Evolutionary conservation across 2,329 filamentous ascomycete species (phyloP).

Genomic region (Neonectria neomacrospora): DNA sequence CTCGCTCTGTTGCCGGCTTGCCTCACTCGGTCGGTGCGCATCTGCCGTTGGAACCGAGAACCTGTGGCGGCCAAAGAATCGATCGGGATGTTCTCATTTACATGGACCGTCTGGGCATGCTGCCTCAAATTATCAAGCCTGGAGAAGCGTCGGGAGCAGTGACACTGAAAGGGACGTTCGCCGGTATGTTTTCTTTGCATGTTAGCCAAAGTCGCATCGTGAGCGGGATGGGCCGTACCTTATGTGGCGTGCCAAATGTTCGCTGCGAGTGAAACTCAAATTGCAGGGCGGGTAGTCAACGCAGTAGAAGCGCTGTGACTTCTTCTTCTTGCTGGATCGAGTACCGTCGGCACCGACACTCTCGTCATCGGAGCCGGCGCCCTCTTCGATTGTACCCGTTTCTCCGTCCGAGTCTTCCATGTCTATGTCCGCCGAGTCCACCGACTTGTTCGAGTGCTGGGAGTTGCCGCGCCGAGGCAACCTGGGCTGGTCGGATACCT

Average conservation of each 20-base stretch:
- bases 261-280: conserved; percentile 93
- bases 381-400: conserved; percentile 59
- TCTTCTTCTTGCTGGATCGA: conserved; percentile 92
- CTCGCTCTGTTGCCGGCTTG: conserved; percentile 78
- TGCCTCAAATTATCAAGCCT: conserved; percentile 94
- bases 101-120: conserved; percentile 96
- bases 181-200: conserved; percentile 85
- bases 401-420: conserved; percentile 82
- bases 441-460: conserved; percentile 69
- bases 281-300: conserved; percentile 94
- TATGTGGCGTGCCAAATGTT: conserved; percentile 94
- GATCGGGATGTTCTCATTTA: conserved; percentile 95
- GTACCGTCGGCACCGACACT: conserved; percentile 71
- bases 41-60: conserved; percentile 91
- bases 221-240: conserved; percentile 62
- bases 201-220: conserved; percentile 14
- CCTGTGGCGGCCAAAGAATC: conserved; percentile 94
- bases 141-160: conserved; percentile 93
- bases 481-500: conserved; percentile 58
- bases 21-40: conserved; percentile 85
- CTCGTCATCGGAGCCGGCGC: conserved; percentile 71
- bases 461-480: conserved; percentile 60
- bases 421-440: conserved; percentile 75
- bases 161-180: conserved; percentile 95
- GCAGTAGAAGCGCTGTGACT: conserved; percentile 95